phyloP scores from a whole-genome alignment of 768 basidiomycete species.

The Mycena belliarum region DNA sequence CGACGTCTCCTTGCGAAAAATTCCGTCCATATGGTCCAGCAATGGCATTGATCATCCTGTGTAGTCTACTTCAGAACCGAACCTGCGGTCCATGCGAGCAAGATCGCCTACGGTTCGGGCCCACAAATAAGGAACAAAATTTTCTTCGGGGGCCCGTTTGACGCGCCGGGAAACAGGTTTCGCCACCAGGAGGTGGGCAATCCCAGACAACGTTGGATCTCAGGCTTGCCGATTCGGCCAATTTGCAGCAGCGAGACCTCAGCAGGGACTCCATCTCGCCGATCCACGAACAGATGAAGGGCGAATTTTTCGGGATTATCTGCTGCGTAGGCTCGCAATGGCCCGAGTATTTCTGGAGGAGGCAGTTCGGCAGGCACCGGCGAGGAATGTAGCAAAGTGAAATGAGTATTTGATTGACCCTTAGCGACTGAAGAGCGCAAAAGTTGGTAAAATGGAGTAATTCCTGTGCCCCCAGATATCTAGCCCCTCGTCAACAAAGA shows the following conservation, averaged over 20 bases:
- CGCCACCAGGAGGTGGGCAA: conserved; percentile 37
- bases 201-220: conserved; percentile 45
- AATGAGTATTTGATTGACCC: conserved; percentile 44
- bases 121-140: conserved; percentile 79
- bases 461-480: conserved; percentile 89
- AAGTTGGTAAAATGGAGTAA: conserved; percentile 84
- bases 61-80: conserved; percentile 5
- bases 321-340: conserved; percentile 49
- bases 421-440: conserved; percentile 54
- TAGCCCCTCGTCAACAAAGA: conserved; percentile 28
- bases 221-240: conserved; percentile 57
- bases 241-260: conserved; percentile 32
- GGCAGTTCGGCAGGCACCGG: conserved; percentile 64
- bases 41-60: conserved; percentile 74
- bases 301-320: conserved; percentile 56
- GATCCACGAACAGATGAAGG: conserved; percentile 66
- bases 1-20: conserved; percentile 71
- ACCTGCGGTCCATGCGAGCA: neutral
- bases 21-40: conserved; percentile 79
- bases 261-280: conserved; percentile 28
- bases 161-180: conserved; percentile 27
- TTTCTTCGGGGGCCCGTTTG: conserved; percentile 31
- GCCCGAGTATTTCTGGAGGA: conserved; percentile 59
- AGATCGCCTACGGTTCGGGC: conserved; percentile 67
- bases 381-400: conserved; percentile 76